Evolutionary conservation across 805 yeast genomes (phyloP).

Genomic region (Sungouiozyma ichnusensis): DNA sequence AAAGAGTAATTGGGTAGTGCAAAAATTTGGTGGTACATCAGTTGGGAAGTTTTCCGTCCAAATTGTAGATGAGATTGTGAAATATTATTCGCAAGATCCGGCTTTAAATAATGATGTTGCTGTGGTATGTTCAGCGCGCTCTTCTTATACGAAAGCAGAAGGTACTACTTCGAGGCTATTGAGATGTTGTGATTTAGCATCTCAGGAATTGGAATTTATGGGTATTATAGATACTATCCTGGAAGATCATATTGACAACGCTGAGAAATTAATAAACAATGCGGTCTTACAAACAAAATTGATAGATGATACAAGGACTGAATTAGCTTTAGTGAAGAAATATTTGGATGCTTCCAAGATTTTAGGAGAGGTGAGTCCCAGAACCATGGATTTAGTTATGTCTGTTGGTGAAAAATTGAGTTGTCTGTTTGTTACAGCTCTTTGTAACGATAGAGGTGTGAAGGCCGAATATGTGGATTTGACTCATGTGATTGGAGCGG

Average conservation of each 20-base stretch:
- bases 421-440: slow-evolving; percentile 78
- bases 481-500: slow-evolving; percentile 58
- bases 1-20: slow-evolving; percentile 56
- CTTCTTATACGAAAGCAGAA: slow-evolving; percentile 81
- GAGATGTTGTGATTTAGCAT: slow-evolving; percentile 71
- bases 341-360: slow-evolving; percentile 79
- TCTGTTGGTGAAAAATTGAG: slow-evolving; percentile 89
- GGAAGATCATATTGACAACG: slow-evolving; percentile 71
- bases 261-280: slow-evolving; percentile 41
- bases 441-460: slow-evolving; percentile 75
- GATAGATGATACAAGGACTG: slow-evolving; percentile 47
- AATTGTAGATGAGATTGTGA: slow-evolving; percentile 78
- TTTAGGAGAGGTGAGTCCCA: slow-evolving; percentile 81
- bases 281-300: slow-evolving; percentile 41
- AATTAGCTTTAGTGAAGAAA: slow-evolving; percentile 57
- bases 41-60: slow-evolving; percentile 88
- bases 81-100: slow-evolving; percentile 37
- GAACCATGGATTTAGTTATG: slow-evolving; percentile 84
- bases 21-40: slow-evolving; percentile 94
- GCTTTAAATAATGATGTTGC: slow-evolving; percentile 53
- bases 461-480: slow-evolving; percentile 72
- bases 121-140: slow-evolving; percentile 92
- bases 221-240: slow-evolving; percentile 55
- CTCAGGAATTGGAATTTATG: slow-evolving; percentile 47
- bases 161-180: slow-evolving; percentile 89